Evolutionary conservation across 768 basidiomycete species (phyloP), one percentile per base, ranked within the genome.

Genomic region (Austroboletus eburneus): DNA sequence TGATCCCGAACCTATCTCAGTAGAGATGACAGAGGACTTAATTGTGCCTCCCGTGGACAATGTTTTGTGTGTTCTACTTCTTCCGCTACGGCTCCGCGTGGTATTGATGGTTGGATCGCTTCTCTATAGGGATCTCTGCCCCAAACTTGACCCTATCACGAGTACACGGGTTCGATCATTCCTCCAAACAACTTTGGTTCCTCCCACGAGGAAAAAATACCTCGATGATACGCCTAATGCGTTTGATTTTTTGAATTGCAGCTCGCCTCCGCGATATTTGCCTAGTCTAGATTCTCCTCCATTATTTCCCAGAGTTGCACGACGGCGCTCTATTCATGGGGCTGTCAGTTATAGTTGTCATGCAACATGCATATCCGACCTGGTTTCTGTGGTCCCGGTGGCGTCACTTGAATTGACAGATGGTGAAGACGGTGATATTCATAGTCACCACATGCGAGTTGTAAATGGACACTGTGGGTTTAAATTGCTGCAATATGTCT

Each of bases 401-500:
- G 58, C 61, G 9, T 58, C 59, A 29, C 51, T 48, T 10, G 52
- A 61, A 37, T 47, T 67, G 37, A 55, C 62, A 38, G 65, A 71
- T 34, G 67, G 74, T 39, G 65, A 71, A 29, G 74, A 76, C 20
- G 63, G 63, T 4, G 74, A 79, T 39, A 49, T 78, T 6, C 65
- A 72, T n/a, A 58, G 57, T 27, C 71, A 73, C 41, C 77, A 79
- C 58, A 75, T 87, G 71, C 65, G 73, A 9, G 56, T 85, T 27
- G 75, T 85, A 1, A 72, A 79, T 61, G 85, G 83, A 23, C 83
- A 83, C 82, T 61, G 86, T 86, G 57, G 36, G 76, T 73, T 35
- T 39, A 50, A 29, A 42, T 49, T 14, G 16, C 38, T 30, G 39
- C 48, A 4, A 23, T 42, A 38, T 6, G 35, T 48, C 25, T 24